phyloP scores from a whole-genome alignment of 1,284 basidiomycete species.

The Puccinia triticina region DNA sequence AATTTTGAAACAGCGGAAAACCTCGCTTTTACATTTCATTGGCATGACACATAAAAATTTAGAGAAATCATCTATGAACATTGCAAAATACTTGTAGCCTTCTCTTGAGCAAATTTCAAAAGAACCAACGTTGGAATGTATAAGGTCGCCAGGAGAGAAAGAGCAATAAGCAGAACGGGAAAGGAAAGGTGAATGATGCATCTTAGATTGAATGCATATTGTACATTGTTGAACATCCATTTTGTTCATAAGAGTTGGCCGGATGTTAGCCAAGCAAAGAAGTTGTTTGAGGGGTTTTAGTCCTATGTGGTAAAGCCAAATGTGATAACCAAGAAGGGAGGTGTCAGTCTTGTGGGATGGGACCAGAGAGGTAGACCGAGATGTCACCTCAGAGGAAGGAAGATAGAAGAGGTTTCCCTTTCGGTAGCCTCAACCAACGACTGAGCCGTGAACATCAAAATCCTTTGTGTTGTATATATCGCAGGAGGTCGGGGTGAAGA shows the following conservation, averaged over 20 bases:
- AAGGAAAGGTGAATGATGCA: background rate
- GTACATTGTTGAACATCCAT: conserved; percentile 14
- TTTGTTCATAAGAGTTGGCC: background rate
- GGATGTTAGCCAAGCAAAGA: background rate
- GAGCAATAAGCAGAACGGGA: background rate
- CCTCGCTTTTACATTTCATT: no score
- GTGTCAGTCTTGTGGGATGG: background rate
- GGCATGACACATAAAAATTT: no score
- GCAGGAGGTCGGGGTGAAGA: background rate
- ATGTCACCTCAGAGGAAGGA: background rate
- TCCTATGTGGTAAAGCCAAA: background rate
- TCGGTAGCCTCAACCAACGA: background rate
- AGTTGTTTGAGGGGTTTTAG: conserved; percentile 20
- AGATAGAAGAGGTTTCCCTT: background rate
- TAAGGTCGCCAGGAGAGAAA: background rate
- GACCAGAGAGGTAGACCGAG: background rate
- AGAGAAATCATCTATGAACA: no score
- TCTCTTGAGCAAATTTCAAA: conserved; percentile 55
- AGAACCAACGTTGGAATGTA: background rate
- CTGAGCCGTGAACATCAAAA: background rate
- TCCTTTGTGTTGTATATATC: background rate
- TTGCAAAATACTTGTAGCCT: no score
- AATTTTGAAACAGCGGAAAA: no score
- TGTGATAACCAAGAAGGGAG: background rate
- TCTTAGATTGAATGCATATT: background rate